phyloP scores from a whole-genome alignment of 352 stramenopile genomes.

The Aphanomyces stellatus region DNA sequence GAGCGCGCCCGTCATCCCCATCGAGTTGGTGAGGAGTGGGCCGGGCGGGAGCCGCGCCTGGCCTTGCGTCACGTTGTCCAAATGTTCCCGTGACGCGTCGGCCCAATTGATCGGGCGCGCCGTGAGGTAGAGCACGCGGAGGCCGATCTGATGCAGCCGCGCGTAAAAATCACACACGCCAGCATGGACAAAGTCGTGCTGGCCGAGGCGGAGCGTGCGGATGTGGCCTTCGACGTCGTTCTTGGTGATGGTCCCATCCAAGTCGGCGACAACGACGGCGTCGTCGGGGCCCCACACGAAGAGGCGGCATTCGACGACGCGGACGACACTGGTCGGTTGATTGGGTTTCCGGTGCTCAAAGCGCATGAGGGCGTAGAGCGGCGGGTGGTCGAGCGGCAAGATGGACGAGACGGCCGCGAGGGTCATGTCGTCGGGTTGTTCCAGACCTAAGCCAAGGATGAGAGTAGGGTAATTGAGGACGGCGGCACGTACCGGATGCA shows the following conservation, averaged over 20 bases:
- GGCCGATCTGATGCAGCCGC: conserved; percentile 59
- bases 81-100: conserved; percentile 50
- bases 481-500: conserved; percentile 34
- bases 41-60: conserved; percentile 46
- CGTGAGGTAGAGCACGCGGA: conserved; percentile 77
- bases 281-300: conserved; percentile 73
- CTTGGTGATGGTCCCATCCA: conserved; percentile 77
- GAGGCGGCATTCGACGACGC: conserved; percentile 62
- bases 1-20: conserved; percentile 59
- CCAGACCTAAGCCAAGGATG: conserved; percentile 23
- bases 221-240: conserved; percentile 83
- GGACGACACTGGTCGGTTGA: conserved; percentile 50
- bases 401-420: conserved; percentile 28
- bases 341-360: conserved; percentile 72
- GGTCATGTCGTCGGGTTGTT: conserved; percentile 36
- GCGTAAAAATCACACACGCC: conserved; percentile 73
- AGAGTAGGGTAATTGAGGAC: background rate
- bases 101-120: conserved; percentile 74
- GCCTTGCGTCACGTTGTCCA: conserved; percentile 66
- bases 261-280: conserved; percentile 67
- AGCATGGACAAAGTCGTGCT: conserved; percentile 77
- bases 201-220: conserved; percentile 63
- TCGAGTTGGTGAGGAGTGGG: conserved; percentile 75
- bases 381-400: conserved; percentile 47
- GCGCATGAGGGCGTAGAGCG: conserved; percentile 41